Evolutionary conservation across 768 basidiomycete genomes (phyloP), one percentile per base, ranked within the genome.

Genomic region (Suillus discolor): DNA sequence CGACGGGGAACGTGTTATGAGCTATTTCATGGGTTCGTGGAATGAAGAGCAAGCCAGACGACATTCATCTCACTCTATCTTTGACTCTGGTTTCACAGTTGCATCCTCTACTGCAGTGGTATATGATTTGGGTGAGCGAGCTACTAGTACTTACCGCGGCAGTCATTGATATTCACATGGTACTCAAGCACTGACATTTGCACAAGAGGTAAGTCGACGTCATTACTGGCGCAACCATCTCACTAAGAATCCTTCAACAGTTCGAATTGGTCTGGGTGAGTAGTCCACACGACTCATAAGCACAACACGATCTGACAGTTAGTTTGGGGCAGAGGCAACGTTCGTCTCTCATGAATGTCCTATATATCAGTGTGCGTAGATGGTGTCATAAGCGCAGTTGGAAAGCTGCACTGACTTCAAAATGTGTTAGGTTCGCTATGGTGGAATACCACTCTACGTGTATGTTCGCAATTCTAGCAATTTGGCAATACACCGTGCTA

Each of bases 81-180:
- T 55, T 55, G 34, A 36, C 4, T 57, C 12, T n/a, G n/a, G 11
- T 57, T 36, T 57, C 20, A 12, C n/a, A 36, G 55, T 57, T 36
- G 55, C 6, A 36, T 57, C 34, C 34, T 36, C 34, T 34, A 36
- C 20, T 57, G 34, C 34, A 12, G 34, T 36, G 20, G 34, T 57
- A 36, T 57, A 57, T n/a, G 55, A 57, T 36, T 36, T 34, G 34
- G 55, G 55, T 57, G 55, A 20, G 55, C 55, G 12, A 20, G 31
- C 11, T 36, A 34, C 54, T 55, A n/a, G n/a, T n/a, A 31, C 31
- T 55, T 55, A n/a, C 6, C 8, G 20, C 20, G 34, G 12, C 12
- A 36, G 36, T 36, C 12, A 36, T 57, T 36, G 34, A 57, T 36
- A 20, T 15, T 6, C 5, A 6, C 18, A 36, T 55, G 25, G 23